Base-by-base conservation (phyloP, 73 alveolate genomes). In the Blepharisma stoltei region DNA sequence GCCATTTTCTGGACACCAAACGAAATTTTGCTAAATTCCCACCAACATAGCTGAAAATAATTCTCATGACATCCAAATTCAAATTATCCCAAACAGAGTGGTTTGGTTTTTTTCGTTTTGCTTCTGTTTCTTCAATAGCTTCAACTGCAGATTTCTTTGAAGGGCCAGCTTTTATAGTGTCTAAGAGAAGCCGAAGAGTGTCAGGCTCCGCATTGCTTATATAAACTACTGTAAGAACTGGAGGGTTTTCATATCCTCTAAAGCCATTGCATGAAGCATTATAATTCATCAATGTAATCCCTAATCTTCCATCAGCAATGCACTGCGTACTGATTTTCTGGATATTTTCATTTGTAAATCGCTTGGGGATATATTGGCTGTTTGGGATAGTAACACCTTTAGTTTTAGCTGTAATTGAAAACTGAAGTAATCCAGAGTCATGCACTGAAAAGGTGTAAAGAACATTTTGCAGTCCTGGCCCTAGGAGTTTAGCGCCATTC, bases 291-390 rank as follows among this genome's bases (percentile, higher is more conserved):
- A 60, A 38, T 8, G 45, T 60, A 1, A 60, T 60, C 18, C 48
- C 45, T 20, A 60, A 25, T 60, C 46, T 60, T 60, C 73, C 73
- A 14, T 60, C 46, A 60, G 37, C 38, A 60, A 60, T 14, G 46
- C 73, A 60, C 5, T 60, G 73, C 23, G 2, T 60, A 25, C 45
- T 18, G 14, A 60, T 38, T 18, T 14, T 18, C 2, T 25, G 37
- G 73, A 60, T 60, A 25, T 60, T 60, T 25, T 60, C 18, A 14
- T 60, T 25, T 20, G 73, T 60, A 25, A 60, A 60, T 14, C 37
- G 18, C 23, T 60, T 60, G 14, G 73, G 73, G 23, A 60, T 60
- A 5, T 1, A 60, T 14, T n/a, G 48, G 73, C 73, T 60, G 38
- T 14, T 14, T 8, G 73, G 73, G 18, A 60, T 8, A 1, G 38